These are phyloP conservation scores for Xylariales sp. DNA, from an alignment of 2,329 filamentous ascomycete genomes.

Conservation along the genomic window DNA sequence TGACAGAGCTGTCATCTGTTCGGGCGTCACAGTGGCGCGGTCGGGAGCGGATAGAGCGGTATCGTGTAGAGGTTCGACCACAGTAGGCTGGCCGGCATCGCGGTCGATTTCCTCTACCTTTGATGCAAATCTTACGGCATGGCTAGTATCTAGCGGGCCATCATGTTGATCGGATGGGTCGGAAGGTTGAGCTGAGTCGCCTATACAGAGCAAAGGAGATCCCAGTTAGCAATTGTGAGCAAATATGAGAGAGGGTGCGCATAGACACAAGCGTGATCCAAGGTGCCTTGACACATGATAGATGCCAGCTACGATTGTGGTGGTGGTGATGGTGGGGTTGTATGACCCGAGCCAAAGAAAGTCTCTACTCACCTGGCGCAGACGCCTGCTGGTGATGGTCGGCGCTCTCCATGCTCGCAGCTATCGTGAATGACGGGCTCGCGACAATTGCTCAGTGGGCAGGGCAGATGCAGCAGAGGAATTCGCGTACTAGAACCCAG, in stretches of 20 bases:
- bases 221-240: conserved; percentile 7
- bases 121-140: conserved; percentile 11
- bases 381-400: conserved; percentile 13
- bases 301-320: not conserved
- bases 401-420: conserved; percentile 6
- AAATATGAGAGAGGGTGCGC: conserved; percentile 4
- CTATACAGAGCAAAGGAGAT: conserved; percentile 3
- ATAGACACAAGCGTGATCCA: not conserved
- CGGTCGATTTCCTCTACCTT: conserved; percentile 9
- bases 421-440: too few species aligned
- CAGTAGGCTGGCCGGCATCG: conserved; percentile 11
- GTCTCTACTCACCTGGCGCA: conserved; percentile 17
- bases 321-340: conserved; percentile 8
- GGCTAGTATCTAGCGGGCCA: conserved; percentile 4
- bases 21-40: conserved; percentile 41
- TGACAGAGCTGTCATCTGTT: conserved; percentile 68
- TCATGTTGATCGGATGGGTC: conserved; percentile 7
- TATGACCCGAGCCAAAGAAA: conserved; percentile 8
- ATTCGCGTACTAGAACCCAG: too few species aligned
- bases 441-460: too few species aligned
- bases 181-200: conserved; percentile 5
- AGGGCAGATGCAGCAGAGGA: too few species aligned
- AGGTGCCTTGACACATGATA: conserved; percentile 1
- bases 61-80: conserved; percentile 14
- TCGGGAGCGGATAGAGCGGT: conserved; percentile 11